Evolutionary conservation across 2,329 filamentous ascomycete species (phyloP).

Genomic region (Dactylellina haptotyla): DNA sequence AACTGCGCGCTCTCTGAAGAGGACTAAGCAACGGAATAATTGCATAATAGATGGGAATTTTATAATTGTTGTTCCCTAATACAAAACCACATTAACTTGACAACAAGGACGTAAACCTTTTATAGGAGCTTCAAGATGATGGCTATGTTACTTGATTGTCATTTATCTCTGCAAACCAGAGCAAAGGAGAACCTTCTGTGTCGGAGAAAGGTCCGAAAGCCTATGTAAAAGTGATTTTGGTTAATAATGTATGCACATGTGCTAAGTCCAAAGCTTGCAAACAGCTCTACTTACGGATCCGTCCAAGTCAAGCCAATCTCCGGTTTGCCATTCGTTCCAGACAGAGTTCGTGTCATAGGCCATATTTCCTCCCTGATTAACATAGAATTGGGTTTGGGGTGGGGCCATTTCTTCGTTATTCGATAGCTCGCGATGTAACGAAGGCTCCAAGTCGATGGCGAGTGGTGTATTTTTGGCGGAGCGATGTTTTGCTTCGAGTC

Average conservation of each 20-base stretch:
- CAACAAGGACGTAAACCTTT: too few species aligned
- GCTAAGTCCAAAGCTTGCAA: background rate
- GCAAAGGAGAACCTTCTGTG: conserved; percentile 17
- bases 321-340: conserved; percentile 34
- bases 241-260: background rate
- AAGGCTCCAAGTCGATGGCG: conserved; percentile 3
- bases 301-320: conserved; percentile 36
- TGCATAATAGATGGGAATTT: too few species aligned
- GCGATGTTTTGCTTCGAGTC: conserved; percentile 60
- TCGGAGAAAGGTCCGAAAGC: conserved; percentile 47
- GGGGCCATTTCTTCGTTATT: conserved; percentile 1
- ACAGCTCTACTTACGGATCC: conserved; percentile 12
- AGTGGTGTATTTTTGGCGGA: conserved; percentile 49
- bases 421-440: conserved; percentile 2
- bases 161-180: conserved; percentile 22
- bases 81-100: too few species aligned
- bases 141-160: background rate
- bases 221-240: background rate
- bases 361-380: background rate
- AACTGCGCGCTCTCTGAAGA: too few species aligned
- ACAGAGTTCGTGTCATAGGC: conserved; percentile 14
- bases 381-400: background rate
- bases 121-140: background rate
- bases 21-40: too few species aligned
- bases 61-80: too few species aligned